Evolutionary conservation across 495 filamentous ascomycete genomes (phyloP), one percentile per base, ranked within the genome.

Genomic region (Aspergillus heteromorphus): DNA sequence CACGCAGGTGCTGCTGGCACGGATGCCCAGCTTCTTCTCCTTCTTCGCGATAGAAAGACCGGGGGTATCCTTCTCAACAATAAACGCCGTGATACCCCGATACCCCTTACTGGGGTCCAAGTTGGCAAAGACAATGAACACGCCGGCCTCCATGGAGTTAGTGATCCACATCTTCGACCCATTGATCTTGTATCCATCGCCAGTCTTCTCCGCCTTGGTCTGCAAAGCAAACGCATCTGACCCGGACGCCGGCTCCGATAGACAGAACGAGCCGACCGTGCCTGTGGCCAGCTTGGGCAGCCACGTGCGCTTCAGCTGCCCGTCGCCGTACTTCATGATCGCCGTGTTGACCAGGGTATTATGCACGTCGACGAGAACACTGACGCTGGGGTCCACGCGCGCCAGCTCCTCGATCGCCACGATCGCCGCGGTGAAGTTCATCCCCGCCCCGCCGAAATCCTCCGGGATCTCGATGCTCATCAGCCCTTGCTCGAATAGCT

Each of bases 161-260:
- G 93, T 97, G 71, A 99, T 99, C 93, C 93, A 99, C 92, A 97
- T 97, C 80, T 99, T 99, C 66, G 81, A 83, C 47, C 93, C 93
- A 50, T 83, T 88, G 67, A 99, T 86, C 69, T 80, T 86, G 73
- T 89, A 97, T 16, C 91, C 89, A 57, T 85, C 82, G 31, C 86
- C 79, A 21, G 83, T 87, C 69, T 85, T 86, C 59, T 79, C 77
- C 21, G 93, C 93, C 67, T 87, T 87, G 49, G 93, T 97, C 55
- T 88, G 84, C 48, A 99, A 82, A 0, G 95, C 95, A 67, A 99
- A 99, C 16, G 93, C 95, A 71, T 99, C 93, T 8, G 88, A 92
- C 3, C 93, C 93, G 27, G 89, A 95, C 1, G 86, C 85, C 3
- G 93, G 95, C 73, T 99, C 93, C 16, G 89, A 95, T 38, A 99